phyloP scores from a whole-genome alignment of 352 stramenopile species.

The Phytophthora litchii region DNA sequence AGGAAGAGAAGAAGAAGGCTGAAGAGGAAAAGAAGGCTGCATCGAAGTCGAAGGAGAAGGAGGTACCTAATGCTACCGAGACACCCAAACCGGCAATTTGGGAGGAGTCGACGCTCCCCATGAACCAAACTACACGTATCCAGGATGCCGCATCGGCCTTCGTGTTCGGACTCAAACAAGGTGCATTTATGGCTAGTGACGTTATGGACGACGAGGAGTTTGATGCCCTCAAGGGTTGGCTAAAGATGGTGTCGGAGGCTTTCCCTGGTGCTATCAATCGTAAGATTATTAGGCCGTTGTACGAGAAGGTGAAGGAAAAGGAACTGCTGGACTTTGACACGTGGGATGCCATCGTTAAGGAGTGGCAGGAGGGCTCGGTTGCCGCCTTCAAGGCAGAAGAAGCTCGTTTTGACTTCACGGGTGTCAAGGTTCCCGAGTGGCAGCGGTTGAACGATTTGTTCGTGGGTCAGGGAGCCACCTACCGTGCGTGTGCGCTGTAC shows the following conservation, averaged over 20 bases:
- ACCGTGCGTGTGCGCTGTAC: constrained; percentile 77
- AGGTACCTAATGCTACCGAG: constrained; percentile 10
- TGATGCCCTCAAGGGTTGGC: constrained; percentile 77
- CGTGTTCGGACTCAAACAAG: constrained; percentile 80
- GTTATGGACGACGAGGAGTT: constrained; percentile 79
- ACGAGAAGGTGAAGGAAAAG: constrained; percentile 52
- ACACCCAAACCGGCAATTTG: constrained; percentile 47
- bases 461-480: constrained; percentile 61
- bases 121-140: constrained; percentile 78
- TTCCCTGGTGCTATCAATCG: constrained; percentile 81
- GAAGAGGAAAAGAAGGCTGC: constrained; percentile 11
- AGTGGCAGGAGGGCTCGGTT: constrained; percentile 63
- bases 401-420: constrained; percentile 56
- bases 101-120: constrained; percentile 77
- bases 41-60: constrained; percentile 21
- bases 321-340: constrained; percentile 75
- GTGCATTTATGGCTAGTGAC: constrained; percentile 77
- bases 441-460: constrained; percentile 72
- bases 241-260: constrained; percentile 72
- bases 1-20: constrained; percentile 19
- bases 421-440: constrained; percentile 62
- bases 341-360: constrained; percentile 63
- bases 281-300: constrained; percentile 60
- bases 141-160: constrained; percentile 81
- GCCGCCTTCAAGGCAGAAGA: constrained; percentile 64